Evolutionary conservation across 2,329 filamentous ascomycete species (phyloP).

Genomic region (Cadophora luteo-olivacea): DNA sequence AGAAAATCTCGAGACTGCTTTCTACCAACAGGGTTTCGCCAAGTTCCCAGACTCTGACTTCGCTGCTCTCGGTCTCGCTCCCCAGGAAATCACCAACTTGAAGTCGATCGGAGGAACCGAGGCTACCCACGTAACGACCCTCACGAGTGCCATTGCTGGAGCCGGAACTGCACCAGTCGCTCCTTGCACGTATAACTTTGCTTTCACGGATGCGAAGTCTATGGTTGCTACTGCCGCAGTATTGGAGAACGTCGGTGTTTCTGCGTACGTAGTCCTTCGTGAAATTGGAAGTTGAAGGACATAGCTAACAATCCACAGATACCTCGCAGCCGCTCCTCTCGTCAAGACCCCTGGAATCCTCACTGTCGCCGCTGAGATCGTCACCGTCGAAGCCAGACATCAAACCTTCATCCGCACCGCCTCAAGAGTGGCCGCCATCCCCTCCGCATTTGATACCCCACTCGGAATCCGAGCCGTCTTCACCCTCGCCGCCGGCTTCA

Average conservation of each 20-base stretch:
- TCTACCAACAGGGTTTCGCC: constrained; percentile 74
- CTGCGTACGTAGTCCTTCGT: constrained; percentile 57
- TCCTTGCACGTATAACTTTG: constrained; percentile 75
- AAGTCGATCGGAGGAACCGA: constrained; percentile 69
- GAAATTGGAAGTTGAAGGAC: not conserved
- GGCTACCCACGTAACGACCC: constrained; percentile 63
- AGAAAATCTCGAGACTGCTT: constrained; percentile 76
- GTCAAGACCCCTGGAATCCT: constrained; percentile 66
- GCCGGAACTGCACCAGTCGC: constrained; percentile 69
- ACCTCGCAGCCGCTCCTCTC: constrained; percentile 73
- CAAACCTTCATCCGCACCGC: constrained; percentile 74
- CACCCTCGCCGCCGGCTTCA: constrained; percentile 76
- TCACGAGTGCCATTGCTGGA: constrained; percentile 65
- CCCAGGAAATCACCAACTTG: constrained; percentile 63
- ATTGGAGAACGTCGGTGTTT: constrained; percentile 76
- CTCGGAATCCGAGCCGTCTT: constrained; percentile 74
- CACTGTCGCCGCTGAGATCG: constrained; percentile 70
- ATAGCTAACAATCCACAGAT: constrained; percentile 41
- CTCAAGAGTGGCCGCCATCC: constrained; percentile 63
- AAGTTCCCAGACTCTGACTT: constrained; percentile 72
- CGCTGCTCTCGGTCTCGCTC: constrained; percentile 62
- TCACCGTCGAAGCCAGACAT: constrained; percentile 76
- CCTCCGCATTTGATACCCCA: constrained; percentile 73
- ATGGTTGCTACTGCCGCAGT: constrained; percentile 75
- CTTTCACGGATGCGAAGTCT: constrained; percentile 65